Base-by-base conservation (phyloP, 345 rosid genomes). In the Hibiscus syriacus region DNA sequence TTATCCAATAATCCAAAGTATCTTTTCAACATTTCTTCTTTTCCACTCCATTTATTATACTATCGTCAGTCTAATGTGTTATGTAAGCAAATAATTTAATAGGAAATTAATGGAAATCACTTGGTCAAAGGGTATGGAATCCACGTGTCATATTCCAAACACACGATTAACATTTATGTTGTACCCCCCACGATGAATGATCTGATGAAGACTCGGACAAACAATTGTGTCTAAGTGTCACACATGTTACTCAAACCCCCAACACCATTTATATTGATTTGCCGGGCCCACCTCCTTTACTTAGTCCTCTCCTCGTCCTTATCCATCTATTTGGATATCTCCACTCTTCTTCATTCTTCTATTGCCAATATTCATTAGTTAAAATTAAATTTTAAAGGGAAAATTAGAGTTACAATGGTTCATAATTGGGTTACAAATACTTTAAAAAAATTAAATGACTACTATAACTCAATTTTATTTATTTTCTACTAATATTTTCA, bases 221-320 rank as follows among this genome's bases (percentile, higher is more conserved):
- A 64, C 17, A 41, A 10, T 50, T 38, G 26, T 23, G 9, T 39
- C 30, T 4, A n/a, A 6, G 7, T 3, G 20, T 67, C 2, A 34
- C 82, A 75, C 66, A 5, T 70, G 76, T 41, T 2, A 19, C 54
- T 49, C 68, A 38, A 73, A 6, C 70, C 66, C 23, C 57, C 0
- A 2, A 57, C 41, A 57, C 41, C 39, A 8, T 23, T 68, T 14
- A 60, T 12, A 7, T 11, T 2, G n/a, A 12, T 68, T 50, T 66
- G 22, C 59, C 56, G 83, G 79, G 82, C 5, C 83, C 82, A 80
- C 76, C 1, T 9, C 6, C 16, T 34, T 73, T 74, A 62, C 79
- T 6, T 54, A 67, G 68, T 19, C 58, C 29, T 81, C 84, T 56
- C 22, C 38, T 77, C 85, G 68, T 79, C 82, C 86, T 85, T 83